Conservation (phyloP, 768 basidiomycete species). For the Xerocomus spinulosus region DNA sequence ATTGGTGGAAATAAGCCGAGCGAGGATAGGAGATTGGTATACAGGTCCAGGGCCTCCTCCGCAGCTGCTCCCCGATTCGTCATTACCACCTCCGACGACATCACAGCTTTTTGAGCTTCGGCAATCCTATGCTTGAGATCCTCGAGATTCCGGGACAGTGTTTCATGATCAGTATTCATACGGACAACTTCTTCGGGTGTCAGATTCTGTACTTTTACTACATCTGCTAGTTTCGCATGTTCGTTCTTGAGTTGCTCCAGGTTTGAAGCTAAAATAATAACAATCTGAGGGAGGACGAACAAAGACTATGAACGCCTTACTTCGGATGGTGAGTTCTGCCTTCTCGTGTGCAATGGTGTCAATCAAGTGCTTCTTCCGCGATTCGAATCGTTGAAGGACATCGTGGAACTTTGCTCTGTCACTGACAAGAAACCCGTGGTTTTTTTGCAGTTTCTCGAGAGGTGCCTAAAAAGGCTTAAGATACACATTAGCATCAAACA, state of each 20-base stretch:
- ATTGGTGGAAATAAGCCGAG: slow-evolving; percentile 77
- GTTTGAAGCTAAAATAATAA: slow-evolving; percentile 45
- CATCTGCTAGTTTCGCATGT: slow-evolving; percentile 53
- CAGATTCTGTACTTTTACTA: slow-evolving; percentile 84
- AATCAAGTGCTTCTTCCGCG: slow-evolving; percentile 60
- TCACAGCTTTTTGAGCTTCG: slow-evolving; percentile 66
- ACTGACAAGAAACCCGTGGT: slow-evolving; percentile 57
- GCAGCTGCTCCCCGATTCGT: slow-evolving; percentile 75
- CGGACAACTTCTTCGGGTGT: slow-evolving; percentile 85
- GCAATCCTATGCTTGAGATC: slow-evolving; percentile 73
- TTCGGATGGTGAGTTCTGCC: slow-evolving; percentile 52
- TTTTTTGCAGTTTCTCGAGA: slow-evolving; percentile 56
- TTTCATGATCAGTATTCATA: slow-evolving; percentile 89
- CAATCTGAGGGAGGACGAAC: not conserved
- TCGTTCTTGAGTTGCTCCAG: slow-evolving; percentile 63
- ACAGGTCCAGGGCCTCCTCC: slow-evolving; percentile 77
- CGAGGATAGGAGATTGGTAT: slow-evolving; percentile 67
- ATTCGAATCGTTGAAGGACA: slow-evolving; percentile 66
- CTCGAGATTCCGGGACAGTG: slow-evolving; percentile 63
- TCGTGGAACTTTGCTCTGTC: slow-evolving; percentile 80
- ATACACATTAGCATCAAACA: not conserved
- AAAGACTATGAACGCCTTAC: slow-evolving; percentile 33
- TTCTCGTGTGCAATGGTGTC: slow-evolving; percentile 66
- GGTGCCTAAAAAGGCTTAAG: slow-evolving; percentile 44
- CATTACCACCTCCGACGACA: slow-evolving; percentile 80